Percentiles rank a stretch among this genome's conserved stretches.
Conservation (phyloP, 75 land plant species). For the Pinus albicaulis region DNA sequence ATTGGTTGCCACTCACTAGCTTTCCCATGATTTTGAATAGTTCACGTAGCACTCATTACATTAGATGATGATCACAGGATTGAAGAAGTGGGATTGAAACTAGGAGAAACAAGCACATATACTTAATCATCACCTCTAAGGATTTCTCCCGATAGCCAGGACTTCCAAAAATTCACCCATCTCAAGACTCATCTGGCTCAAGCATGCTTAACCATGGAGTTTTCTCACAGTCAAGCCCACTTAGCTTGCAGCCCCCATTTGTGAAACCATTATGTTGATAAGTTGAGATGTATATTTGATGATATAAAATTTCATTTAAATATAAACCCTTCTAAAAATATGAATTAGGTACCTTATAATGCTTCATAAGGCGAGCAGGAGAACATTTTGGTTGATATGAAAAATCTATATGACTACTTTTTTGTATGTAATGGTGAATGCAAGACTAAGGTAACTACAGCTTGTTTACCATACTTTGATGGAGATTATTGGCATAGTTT, state of each 20-base stretch:
- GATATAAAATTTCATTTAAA: too few relatives aligned
- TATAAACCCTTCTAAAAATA: too few relatives aligned
- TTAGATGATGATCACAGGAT: slow-evolving; percentile 71
- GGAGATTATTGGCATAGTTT: slow-evolving; percentile 48
- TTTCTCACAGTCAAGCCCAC: too few relatives aligned
- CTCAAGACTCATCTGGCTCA: too few relatives aligned
- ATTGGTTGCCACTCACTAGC: background rate
- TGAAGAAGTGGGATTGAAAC: slow-evolving; percentile 32
- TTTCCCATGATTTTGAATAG: slow-evolving; percentile 88
- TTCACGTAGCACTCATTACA: slow-evolving; percentile 46
- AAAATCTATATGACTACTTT: slow-evolving; percentile 36
- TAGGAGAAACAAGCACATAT: slow-evolving; percentile 61
- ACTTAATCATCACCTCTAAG: slow-evolving; percentile 52
- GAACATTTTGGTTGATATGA: slow-evolving; percentile 32
- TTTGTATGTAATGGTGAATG: slow-evolving; percentile 29
- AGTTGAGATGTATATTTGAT: too few relatives aligned
- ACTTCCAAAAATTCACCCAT: too few relatives aligned
- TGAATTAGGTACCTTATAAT: slow-evolving; percentile 28
- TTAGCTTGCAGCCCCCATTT: too few relatives aligned
- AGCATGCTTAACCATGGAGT: too few relatives aligned
- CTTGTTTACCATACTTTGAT: slow-evolving; percentile 44
- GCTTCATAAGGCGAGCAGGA: slow-evolving; percentile 31
- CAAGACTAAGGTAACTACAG: slow-evolving; percentile 32
- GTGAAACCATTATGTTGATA: background rate
- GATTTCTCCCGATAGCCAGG: too few relatives aligned